phyloP scores from a whole-genome alignment of 257 asterid genomes.

The Knoxia roxburghii region DNA sequence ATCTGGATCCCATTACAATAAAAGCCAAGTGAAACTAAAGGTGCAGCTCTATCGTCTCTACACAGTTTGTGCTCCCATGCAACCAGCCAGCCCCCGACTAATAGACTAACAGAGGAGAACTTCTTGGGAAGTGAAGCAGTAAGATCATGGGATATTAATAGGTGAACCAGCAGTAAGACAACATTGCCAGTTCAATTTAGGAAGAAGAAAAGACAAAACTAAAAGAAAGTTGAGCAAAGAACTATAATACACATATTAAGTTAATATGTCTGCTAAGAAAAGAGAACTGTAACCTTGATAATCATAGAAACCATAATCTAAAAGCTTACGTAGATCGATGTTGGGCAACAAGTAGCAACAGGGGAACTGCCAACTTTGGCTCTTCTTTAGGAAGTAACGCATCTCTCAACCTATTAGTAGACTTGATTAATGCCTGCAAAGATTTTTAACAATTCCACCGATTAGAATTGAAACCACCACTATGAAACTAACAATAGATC shows the following conservation, averaged over 20 bases:
- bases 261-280: no score
- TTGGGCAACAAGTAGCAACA: constrained; percentile 86
- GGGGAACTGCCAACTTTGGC: constrained; percentile 89
- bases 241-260: no score
- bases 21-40: background rate
- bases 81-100: background rate
- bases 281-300: background rate
- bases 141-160: background rate
- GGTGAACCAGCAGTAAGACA: background rate
- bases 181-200: background rate
- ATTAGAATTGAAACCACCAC: constrained; percentile 13
- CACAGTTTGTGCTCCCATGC: background rate
- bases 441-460: constrained; percentile 6
- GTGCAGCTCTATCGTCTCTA: background rate
- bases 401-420: constrained; percentile 92
- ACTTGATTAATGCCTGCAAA: constrained; percentile 87
- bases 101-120: background rate
- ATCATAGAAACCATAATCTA: background rate
- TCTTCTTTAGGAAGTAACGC: constrained; percentile 88
- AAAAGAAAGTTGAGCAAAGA: no score
- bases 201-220: background rate
- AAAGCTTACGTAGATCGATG: constrained; percentile 84
- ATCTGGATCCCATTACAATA: background rate
- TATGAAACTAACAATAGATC: background rate
- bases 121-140: background rate